Percentiles rank a stretch among this genome's conserved stretches.
These are phyloP conservation scores for Pisolithus thermaeus DNA, from an alignment of 1,284 basidiomycete genomes.

Conservation along the genomic window DNA sequence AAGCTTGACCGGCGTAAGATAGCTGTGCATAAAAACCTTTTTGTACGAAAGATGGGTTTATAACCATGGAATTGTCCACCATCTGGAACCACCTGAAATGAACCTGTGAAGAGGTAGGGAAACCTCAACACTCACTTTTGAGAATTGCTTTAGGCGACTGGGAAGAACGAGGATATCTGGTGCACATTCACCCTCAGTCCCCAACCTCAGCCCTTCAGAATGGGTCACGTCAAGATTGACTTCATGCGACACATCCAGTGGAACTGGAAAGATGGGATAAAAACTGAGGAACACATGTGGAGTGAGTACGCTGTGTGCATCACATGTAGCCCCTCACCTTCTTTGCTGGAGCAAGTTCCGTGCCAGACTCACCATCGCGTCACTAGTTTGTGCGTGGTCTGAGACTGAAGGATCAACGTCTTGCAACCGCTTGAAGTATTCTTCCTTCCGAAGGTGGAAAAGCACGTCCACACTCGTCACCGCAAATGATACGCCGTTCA, in stretches of 20 bases:
- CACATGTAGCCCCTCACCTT: conserved; percentile 43
- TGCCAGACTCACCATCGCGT: conserved; percentile 74
- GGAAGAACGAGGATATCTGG: conserved; percentile 86
- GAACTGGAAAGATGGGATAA: conserved; percentile 92
- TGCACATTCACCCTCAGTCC: conserved; percentile 38
- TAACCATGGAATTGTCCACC: conserved; percentile 57
- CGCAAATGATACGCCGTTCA: conserved; percentile 82
- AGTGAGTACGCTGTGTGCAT: neutral
- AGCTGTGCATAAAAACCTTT: conserved; percentile 54
- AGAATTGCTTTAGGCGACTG: conserved; percentile 80
- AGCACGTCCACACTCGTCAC: conserved; percentile 81
- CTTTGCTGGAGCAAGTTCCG: conserved; percentile 83
- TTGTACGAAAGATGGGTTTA: conserved; percentile 70
- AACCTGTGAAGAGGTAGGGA: neutral
- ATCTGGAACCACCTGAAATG: conserved; percentile 32
- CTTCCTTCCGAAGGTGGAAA: conserved; percentile 85
- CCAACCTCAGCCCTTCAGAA: conserved; percentile 45
- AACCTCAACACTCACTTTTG: conserved; percentile 51
- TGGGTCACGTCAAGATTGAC: conserved; percentile 88
- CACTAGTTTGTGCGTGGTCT: conserved; percentile 46
- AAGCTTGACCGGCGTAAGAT: conserved; percentile 26
- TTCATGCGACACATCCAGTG: conserved; percentile 65
- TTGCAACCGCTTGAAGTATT: conserved; percentile 67
- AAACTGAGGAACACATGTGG: conserved; percentile 48
- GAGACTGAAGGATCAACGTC: conserved; percentile 49